Evolutionary conservation across 148 eudicot genomes (phyloP), one percentile per base, ranked within the genome.

Genomic region (Agrostemma githago): DNA sequence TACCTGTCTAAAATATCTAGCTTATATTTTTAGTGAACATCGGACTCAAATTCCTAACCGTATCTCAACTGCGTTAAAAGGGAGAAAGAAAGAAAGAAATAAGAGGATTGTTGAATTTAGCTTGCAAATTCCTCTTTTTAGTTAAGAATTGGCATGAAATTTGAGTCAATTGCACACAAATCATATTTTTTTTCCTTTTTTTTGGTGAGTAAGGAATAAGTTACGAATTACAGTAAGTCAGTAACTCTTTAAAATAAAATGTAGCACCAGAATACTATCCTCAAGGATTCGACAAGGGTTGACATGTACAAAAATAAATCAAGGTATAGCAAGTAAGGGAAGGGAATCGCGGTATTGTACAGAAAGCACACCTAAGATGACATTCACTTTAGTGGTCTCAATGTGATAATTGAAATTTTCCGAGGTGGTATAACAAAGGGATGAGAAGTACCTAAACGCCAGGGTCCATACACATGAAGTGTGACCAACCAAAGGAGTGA

Each of bases 401-500:
- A 26, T 26, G 34, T 70, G 2, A 10, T 34, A 51, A 51, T 34
- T 7, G 51, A 26, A 38, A 20, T 4, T 5, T 38, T 63, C 5
- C 14, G 16, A 63, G 70, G 46, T 16, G n/a, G 43, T 43, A 53
- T 37, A 60, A 53, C 17, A 56, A 64, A 26, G n/a, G 57, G 11
- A 43, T 16, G 70, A 58, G n/a, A 62, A 40, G 53, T 68, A 88
- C 98, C 98, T 95, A 78, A 92, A 96, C 81, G 89, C 91, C 74
- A 96, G 91, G 17, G 97, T 78, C 99, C 99, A 96, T 15, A 96
- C 89, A 65, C 99, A 92, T n/a, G 99, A 89, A 21, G 86, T 77
- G 79, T 96, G 99, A 72, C 95, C 99, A 73, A 92, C 88, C 85
- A 92, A 82, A 75, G 99, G 97, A 43, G 95, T 82, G 62, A 96